Evolutionary conservation across 352 stramenopile genomes (phyloP).

Genomic region (Halophytophthora polymorphica): DNA sequence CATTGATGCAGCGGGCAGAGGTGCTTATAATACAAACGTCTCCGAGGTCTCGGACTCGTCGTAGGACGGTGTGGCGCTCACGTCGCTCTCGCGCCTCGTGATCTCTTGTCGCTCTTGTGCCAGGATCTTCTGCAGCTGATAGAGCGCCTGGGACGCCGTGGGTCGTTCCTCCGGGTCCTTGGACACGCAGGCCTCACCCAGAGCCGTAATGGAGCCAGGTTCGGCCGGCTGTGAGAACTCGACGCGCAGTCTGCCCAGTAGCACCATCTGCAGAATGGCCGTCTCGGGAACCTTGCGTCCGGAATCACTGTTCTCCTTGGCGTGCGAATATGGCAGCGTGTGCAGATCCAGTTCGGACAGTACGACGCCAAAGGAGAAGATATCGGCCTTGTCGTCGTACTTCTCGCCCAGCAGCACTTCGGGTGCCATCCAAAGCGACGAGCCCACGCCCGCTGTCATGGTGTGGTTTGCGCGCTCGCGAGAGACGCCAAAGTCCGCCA

Average conservation of each 20-base stretch:
- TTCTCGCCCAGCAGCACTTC: conserved; percentile 10
- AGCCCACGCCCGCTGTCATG: conserved; percentile 4
- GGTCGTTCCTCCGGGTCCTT: conserved; percentile 1
- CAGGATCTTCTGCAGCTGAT: conserved; percentile 15
- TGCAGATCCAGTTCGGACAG: conserved; percentile 13
- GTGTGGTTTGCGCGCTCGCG: background rate
- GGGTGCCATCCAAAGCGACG: conserved; percentile 24
- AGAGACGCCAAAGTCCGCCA: conserved; percentile 4
- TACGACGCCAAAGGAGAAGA: conserved; percentile 15
- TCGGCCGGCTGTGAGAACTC: conserved; percentile 9
- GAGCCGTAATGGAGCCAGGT: background rate
- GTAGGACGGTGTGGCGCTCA: background rate
- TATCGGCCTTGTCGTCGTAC: conserved; percentile 16
- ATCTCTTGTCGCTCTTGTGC: background rate
- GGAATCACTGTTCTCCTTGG: conserved; percentile 2
- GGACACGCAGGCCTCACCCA: background rate
- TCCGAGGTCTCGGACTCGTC: too few relatives aligned
- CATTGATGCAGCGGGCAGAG: too few relatives aligned
- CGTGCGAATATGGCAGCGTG: conserved; percentile 8
- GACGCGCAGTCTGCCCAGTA: conserved; percentile 15
- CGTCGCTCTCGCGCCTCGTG: background rate
- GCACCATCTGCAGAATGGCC: conserved; percentile 22
- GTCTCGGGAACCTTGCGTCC: conserved; percentile 11
- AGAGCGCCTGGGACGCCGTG: conserved; percentile 12
- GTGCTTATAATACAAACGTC: too few relatives aligned